These are phyloP conservation scores for Neoboletus subvelutipes DNA, from an alignment of 768 basidiomycete genomes.

Conservation along the genomic window DNA sequence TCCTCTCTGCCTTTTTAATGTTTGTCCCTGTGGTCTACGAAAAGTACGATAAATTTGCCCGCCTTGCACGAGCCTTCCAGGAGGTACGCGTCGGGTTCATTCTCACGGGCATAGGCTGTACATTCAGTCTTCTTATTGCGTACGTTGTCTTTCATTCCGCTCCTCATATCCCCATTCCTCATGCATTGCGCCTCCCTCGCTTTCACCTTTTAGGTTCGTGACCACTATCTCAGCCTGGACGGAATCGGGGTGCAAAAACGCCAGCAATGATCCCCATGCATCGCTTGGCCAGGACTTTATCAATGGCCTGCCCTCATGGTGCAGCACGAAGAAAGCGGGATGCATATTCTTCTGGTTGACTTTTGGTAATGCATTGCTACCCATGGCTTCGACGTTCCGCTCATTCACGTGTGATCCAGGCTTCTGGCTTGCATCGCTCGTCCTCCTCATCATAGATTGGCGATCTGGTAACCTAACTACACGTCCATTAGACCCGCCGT, in stretches of 20 bases:
- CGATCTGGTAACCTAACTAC: conserved; percentile 56
- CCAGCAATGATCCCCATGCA: conserved; percentile 78
- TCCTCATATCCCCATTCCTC: conserved; percentile 10
- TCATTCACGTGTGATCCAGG: conserved; percentile 39
- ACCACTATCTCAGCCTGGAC: conserved; percentile 87
- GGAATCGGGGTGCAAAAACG: conserved; percentile 83
- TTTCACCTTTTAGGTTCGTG: conserved; percentile 53
- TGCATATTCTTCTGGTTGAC: conserved; percentile 88
- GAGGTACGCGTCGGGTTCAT: conserved; percentile 85
- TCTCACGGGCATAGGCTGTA: conserved; percentile 67
- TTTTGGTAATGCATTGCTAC: conserved; percentile 49
- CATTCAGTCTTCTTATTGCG: conserved; percentile 73
- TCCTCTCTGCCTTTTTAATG: conserved; percentile 72
- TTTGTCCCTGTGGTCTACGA: conserved; percentile 78
- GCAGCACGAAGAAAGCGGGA: conserved; percentile 88
- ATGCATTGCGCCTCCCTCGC: conserved; percentile 6
- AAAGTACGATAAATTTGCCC: conserved; percentile 79
- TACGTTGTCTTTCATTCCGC: conserved; percentile 40
- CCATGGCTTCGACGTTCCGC: neutral
- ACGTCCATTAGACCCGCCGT: conserved; percentile 70
- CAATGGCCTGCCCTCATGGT: conserved; percentile 75
- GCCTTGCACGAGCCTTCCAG: conserved; percentile 76
- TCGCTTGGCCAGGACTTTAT: conserved; percentile 65
- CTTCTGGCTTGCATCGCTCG: conserved; percentile 73
- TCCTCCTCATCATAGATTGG: conserved; percentile 72